Conservation (phyloP, 2,329 filamentous ascomycete species). For the Penicillium sp. region DNA sequence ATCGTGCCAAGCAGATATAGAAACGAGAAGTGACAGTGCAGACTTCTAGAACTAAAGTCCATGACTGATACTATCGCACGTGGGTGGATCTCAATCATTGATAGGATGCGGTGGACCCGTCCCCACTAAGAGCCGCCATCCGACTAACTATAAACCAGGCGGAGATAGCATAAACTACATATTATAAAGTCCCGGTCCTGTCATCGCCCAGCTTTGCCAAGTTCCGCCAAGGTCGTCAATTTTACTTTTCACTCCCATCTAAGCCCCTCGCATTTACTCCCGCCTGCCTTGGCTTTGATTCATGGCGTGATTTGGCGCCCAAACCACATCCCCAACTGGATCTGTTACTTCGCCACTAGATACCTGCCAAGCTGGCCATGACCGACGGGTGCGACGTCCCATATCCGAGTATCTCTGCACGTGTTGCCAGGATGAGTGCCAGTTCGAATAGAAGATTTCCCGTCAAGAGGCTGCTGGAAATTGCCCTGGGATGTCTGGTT, state of each 20-base stretch:
- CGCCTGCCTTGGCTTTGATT: not conserved
- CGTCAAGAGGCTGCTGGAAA: not conserved
- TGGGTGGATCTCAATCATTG: not conserved
- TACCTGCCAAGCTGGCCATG: constrained; percentile 11
- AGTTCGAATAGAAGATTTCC: not conserved
- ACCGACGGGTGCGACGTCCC: constrained; percentile 1
- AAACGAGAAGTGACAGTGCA: not conserved
- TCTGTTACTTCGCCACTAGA: constrained; percentile 8
- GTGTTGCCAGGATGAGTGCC: constrained; percentile 8
- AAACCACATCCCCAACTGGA: constrained; percentile 2
- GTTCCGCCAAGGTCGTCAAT: constrained; percentile 15
- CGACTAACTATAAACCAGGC: not conserved
- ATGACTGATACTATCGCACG: constrained; percentile 2
- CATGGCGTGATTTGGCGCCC: constrained; percentile 9
- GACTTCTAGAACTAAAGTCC: not conserved
- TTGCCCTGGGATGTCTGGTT: not conserved
- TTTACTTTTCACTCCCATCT: constrained; percentile 10
- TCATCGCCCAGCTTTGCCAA: constrained; percentile 14
- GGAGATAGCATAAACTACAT: not conserved
- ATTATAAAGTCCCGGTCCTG: constrained; percentile 1
- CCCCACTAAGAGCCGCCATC: not conserved
- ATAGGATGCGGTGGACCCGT: not conserved
- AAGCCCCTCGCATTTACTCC: not conserved
- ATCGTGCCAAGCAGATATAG: not conserved
- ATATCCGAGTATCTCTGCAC: constrained; percentile 18